Base-by-base conservation (phyloP, 208 protist genomes). In the Acanthamoeba sp. region DNA sequence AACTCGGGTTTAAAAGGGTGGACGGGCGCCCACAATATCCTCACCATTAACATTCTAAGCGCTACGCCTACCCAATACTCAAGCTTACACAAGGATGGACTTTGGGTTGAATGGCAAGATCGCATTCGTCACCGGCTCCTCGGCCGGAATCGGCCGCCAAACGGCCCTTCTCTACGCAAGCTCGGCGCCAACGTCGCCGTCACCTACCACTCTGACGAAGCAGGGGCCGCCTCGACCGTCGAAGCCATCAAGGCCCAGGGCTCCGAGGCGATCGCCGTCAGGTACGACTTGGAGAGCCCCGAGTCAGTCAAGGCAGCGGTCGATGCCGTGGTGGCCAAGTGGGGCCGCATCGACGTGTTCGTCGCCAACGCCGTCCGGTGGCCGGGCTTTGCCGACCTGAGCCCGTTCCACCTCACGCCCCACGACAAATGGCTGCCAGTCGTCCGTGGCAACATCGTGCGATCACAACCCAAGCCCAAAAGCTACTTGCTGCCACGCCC, bases 261-360 rank as follows among this genome's bases (percentile, higher is more conserved):
- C 45, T 50, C 76, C 20, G 76, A 85, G 42, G 76, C 76, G 1
- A 59, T 85, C 3, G 76, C 76, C 0, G 76, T 85, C 3, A 24
- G 5, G 5, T 85, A 85, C 40, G 45, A 85, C 45, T 42, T 85
- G 42, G 20, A 5, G 10, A 38, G 32, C 32, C 27, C 36, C 9
- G 32, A 85, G 40, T 57, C 27, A 5, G 57, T 85, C 76, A 24
- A 57, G 40, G 24, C 38, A 14, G 76, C 76, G 1, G 76, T 85
- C 1, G n/a, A 52, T 0, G 42, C 36, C 9, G 76, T 85, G 42
- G 45, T 32, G 42, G 9, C 16, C 20, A 85, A 85, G 76, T 85
- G 76, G 76, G 76, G 76, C 18, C 42, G 76, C 29, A 85, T 85
- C 20, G 76, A 85, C 45, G 45, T 85, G 27, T 85, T 85, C 42